phyloP scores from a whole-genome alignment of 2,329 filamentous ascomycete species.

The Coleophoma cylindrospora region DNA sequence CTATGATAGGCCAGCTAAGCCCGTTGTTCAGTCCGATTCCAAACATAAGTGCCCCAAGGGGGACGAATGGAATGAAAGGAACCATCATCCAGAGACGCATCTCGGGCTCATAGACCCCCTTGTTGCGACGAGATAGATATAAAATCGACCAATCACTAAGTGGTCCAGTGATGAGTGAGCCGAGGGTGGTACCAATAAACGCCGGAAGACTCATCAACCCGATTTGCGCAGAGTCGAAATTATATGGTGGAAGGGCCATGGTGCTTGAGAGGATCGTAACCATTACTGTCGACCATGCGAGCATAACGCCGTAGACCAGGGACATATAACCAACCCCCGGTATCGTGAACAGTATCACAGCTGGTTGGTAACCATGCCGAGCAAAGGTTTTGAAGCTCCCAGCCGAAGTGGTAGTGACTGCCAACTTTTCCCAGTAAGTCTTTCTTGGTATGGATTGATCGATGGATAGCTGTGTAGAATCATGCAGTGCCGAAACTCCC shows the following conservation, averaged over 20 bases:
- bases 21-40: slow-evolving; percentile 28
- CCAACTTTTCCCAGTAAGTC: slow-evolving; percentile 36
- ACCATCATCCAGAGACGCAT: slow-evolving; percentile 32
- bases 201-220: slow-evolving; percentile 33
- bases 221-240: slow-evolving; percentile 30
- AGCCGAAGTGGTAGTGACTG: slow-evolving; percentile 20
- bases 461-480: no score
- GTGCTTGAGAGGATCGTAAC: slow-evolving; percentile 29
- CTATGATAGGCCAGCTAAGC: slow-evolving; percentile 21
- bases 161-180: slow-evolving; percentile 26
- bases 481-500: no score
- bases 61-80: slow-evolving; percentile 25
- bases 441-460: slow-evolving; percentile 28
- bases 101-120: slow-evolving; percentile 35
- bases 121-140: slow-evolving; percentile 28
- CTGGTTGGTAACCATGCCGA: slow-evolving; percentile 30
- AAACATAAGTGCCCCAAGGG: slow-evolving; percentile 32
- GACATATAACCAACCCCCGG: slow-evolving; percentile 33
- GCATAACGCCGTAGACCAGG: slow-evolving; percentile 29
- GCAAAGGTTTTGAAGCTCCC: slow-evolving; percentile 25
- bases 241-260: slow-evolving; percentile 33
- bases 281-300: slow-evolving; percentile 33
- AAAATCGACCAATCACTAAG: slow-evolving; percentile 32
- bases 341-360: slow-evolving; percentile 30
- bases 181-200: slow-evolving; percentile 34